Evolutionary conservation across 257 asterid species (phyloP), one percentile per base, ranked within the genome.

Genomic region (Capsicum chinense): DNA sequence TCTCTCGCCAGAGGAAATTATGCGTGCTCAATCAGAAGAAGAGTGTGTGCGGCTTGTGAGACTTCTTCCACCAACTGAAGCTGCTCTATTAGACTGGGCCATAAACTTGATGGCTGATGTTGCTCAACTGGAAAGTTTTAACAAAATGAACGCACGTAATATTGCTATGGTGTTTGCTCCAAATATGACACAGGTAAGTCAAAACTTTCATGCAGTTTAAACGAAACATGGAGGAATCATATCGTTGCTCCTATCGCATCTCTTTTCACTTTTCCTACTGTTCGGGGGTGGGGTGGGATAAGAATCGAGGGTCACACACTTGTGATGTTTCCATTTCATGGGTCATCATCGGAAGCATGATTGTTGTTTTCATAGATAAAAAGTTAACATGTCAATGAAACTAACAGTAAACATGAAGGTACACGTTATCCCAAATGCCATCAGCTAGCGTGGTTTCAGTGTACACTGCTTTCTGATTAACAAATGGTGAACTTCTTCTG

Each of bases 131-230:
- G 97, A 95, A 86, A 54, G 88, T 83, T 88, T 87, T 50, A 95
- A 93, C 90, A 95, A 95, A 87, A 95, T 94, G 99, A 93, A 92
- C 66, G 94, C 98, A 4, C 97, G 97, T 21, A 95, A 95, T 79
- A 85, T 94, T 5, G 98, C 97, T 76, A 92, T 93, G 97, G 99
- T 95, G 56, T 95, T 95, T 58, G 97, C 99, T 9, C 99, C 98
- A 47, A 95, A 95, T 64, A 94, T 94, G 99, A 95, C 99, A 83
- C 93, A 93, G 94, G 99, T 92, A 69, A 86, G 37, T 56, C 5
- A 37, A 60, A 39, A 64, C 50, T 26, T 82, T 14, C n/a, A 47
- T 81, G 60, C 42, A 6, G 14, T 52, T 52, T 8, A 7, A 52
- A 52, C 26, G 63, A 76, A 50, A 74, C 79, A 17, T 19, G 80